phyloP scores from a whole-genome alignment of 1,284 basidiomycete species.

The Leccinum solheimii region DNA sequence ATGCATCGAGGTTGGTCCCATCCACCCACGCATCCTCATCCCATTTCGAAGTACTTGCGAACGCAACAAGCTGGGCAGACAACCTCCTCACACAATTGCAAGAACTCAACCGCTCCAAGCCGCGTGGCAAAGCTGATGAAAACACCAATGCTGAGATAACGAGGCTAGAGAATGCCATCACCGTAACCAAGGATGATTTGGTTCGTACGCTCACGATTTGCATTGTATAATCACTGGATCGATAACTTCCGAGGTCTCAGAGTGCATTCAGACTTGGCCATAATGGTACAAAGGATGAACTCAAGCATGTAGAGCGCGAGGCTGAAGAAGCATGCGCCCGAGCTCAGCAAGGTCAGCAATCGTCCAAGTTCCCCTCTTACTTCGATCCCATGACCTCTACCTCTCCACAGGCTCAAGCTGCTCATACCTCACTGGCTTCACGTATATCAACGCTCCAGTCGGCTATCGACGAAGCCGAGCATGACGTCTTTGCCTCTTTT shows the following conservation, averaged over 20 bases:
- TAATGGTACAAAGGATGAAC: slow-evolving; percentile 74
- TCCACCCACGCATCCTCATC: slow-evolving; percentile 1
- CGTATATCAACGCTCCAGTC: slow-evolving; percentile 60
- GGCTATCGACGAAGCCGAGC: slow-evolving; percentile 77
- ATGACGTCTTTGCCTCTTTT: slow-evolving; percentile 78
- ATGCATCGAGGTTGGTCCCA: slow-evolving; percentile 80
- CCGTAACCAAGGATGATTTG: slow-evolving; percentile 80
- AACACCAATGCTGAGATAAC: slow-evolving; percentile 74
- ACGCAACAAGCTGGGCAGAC: slow-evolving; percentile 91
- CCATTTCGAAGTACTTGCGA: slow-evolving; percentile 75
- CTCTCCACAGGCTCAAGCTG: slow-evolving; percentile 49
- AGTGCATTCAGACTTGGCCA: slow-evolving; percentile 67
- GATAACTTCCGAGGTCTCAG: slow-evolving; percentile 33
- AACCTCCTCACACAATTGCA: slow-evolving; percentile 76
- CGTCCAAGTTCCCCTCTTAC: neutral
- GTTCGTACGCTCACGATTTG: slow-evolving; percentile 43
- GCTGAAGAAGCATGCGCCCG: slow-evolving; percentile 64
- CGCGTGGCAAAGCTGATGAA: slow-evolving; percentile 82
- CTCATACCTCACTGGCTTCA: slow-evolving; percentile 52
- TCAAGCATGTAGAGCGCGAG: slow-evolving; percentile 74
- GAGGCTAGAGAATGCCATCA: slow-evolving; percentile 74
- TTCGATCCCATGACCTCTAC: neutral
- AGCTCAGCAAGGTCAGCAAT: slow-evolving; percentile 59
- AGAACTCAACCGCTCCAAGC: slow-evolving; percentile 81
- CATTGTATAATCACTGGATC: neutral